These are phyloP conservation scores for Xylaria acuta DNA, from an alignment of 495 filamentous ascomycete genomes.

Conservation along the genomic window DNA sequence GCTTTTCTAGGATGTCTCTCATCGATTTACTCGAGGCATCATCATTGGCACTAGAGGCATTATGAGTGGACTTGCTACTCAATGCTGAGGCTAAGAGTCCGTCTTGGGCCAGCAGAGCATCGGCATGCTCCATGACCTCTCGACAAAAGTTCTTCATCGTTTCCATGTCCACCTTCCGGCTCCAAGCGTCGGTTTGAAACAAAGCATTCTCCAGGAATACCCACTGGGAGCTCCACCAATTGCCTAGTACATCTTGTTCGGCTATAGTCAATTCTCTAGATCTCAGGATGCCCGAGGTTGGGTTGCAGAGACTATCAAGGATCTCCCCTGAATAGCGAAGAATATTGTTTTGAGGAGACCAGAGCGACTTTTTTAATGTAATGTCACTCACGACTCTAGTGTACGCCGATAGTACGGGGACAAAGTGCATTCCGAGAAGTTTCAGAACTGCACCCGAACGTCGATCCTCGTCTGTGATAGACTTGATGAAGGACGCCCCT, in stretches of 20 bases:
- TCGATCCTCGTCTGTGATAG: conserved; percentile 70
- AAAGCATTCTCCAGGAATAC: conserved; percentile 80
- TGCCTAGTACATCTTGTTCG: conserved; percentile 68
- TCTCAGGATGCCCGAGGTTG: conserved; percentile 78
- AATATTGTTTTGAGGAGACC: conserved; percentile 40
- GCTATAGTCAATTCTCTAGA: conserved; percentile 62
- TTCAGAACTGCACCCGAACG: conserved; percentile 77
- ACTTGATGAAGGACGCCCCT: conserved; percentile 79
- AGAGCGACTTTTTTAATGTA: conserved; percentile 60
- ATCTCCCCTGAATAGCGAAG: conserved; percentile 63
- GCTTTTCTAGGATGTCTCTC: conserved; percentile 65
- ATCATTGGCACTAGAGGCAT: conserved; percentile 48
- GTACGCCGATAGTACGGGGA: conserved; percentile 45
- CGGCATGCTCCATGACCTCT: conserved; percentile 91
- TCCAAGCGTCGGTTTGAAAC: conserved; percentile 80
- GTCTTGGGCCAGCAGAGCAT: conserved; percentile 82
- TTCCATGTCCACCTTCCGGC: conserved; percentile 68
- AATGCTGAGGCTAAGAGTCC: conserved; percentile 75
- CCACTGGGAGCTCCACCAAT: conserved; percentile 87
- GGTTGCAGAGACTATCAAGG: conserved; percentile 81
- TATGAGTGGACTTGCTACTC: conserved; percentile 47
- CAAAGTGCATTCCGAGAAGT: conserved; percentile 67
- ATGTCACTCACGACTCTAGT: conserved; percentile 52
- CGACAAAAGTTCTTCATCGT: conserved; percentile 90
- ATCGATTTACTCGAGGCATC: conserved; percentile 52